phyloP scores from a whole-genome alignment of 495 filamentous ascomycete genomes.

The Lasiosphaeris hirsuta region DNA sequence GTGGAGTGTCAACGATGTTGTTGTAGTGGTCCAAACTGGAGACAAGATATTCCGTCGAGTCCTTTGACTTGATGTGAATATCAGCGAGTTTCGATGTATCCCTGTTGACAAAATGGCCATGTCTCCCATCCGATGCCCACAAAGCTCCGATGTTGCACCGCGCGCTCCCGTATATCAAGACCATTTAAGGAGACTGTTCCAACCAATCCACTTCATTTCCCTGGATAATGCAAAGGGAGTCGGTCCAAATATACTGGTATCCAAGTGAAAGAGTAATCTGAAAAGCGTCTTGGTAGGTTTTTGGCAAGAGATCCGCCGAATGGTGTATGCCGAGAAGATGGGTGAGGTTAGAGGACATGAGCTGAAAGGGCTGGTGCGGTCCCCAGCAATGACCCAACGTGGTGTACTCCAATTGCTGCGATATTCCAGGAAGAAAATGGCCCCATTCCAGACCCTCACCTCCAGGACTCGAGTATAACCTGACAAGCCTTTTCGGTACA shows the following conservation, averaged over 20 bases:
- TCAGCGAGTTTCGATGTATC: not conserved
- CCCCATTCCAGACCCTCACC: not conserved
- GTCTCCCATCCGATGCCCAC: not conserved
- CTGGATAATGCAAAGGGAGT: slow-evolving; percentile 30
- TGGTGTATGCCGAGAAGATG: not conserved
- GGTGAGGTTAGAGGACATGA: not conserved
- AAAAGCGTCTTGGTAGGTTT: slow-evolving; percentile 15
- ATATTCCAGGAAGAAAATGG: not conserved
- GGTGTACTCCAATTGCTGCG: not conserved
- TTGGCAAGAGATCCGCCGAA: not conserved
- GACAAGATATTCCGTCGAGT: no score
- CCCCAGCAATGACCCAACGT: not conserved
- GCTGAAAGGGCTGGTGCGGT: not conserved
- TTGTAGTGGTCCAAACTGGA: no score
- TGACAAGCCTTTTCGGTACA: not conserved
- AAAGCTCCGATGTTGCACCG: not conserved
- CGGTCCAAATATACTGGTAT: slow-evolving; percentile 33
- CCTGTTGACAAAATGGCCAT: not conserved
- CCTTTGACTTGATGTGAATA: no score
- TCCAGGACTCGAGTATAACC: not conserved
- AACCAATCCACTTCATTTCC: slow-evolving; percentile 9
- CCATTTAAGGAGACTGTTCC: not conserved
- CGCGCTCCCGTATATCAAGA: not conserved
- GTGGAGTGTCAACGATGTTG: not conserved
- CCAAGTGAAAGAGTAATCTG: slow-evolving; percentile 19